Percentiles rank a stretch among this genome's conserved stretches.
Evolutionary conservation across 352 stramenopile species (phyloP).

Genomic region (Vaucheria bursata): DNA sequence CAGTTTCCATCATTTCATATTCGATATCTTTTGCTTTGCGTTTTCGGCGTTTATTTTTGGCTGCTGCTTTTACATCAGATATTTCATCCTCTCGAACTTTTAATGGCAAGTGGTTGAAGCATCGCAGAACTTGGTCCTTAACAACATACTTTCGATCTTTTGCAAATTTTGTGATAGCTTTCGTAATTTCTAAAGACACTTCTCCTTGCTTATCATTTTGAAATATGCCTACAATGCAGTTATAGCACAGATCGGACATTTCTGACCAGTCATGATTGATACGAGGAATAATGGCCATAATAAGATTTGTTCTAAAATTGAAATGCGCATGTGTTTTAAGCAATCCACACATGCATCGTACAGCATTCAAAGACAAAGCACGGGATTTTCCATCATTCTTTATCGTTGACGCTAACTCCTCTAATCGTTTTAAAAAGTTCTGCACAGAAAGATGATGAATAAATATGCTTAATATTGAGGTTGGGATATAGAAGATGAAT

Average conservation of each 20-base stretch:
- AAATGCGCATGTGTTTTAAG: conserved; percentile 58
- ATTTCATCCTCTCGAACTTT: conserved; percentile 65
- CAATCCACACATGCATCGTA: conserved; percentile 58
- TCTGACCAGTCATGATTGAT: conserved; percentile 29
- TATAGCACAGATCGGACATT: conserved; percentile 27
- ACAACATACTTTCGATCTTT: conserved; percentile 55
- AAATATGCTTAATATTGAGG: no score
- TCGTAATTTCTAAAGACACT: conserved; percentile 57
- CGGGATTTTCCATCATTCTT: not conserved
- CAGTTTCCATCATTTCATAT: conserved; percentile 81
- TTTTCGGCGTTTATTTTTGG: conserved; percentile 55
- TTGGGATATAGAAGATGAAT: no score
- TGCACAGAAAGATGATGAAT: no score
- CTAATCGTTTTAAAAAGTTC: no score
- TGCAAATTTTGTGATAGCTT: conserved; percentile 58
- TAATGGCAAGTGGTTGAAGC: conserved; percentile 57
- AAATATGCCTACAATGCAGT: conserved; percentile 55
- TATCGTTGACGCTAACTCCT: not conserved
- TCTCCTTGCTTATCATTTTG: conserved; percentile 57
- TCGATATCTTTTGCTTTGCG: conserved; percentile 65
- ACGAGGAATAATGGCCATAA: conserved; percentile 53
- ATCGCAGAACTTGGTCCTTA: conserved; percentile 53
- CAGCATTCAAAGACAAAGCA: conserved; percentile 42
- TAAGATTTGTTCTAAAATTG: conserved; percentile 66
- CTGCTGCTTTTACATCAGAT: conserved; percentile 55